phyloP scores from a whole-genome alignment of 139 green algal species.

The Edaphochlamys debaryana region DNA sequence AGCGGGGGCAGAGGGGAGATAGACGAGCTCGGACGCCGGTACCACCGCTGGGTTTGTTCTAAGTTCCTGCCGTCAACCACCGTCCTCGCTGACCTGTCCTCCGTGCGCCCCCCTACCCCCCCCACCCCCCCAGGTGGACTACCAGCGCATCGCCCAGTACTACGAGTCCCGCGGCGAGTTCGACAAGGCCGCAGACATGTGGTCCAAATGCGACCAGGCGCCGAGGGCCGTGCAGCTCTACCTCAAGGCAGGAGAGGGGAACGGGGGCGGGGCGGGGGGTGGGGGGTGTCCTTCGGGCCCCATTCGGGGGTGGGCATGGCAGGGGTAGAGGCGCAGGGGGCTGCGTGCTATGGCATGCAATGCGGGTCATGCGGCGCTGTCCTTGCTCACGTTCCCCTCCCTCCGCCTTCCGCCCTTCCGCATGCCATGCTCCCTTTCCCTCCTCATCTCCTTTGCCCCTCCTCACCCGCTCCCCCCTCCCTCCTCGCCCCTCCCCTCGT shows the following conservation, averaged over 20 bases:
- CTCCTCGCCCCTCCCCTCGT: not conserved
- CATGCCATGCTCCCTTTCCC: no score
- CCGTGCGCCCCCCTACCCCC: no score
- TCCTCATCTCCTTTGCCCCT: not conserved
- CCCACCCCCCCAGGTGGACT: conserved; percentile 53
- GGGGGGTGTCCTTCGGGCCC: not conserved
- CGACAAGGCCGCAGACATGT: conserved; percentile 73
- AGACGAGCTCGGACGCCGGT: no score
- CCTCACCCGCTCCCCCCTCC: not conserved
- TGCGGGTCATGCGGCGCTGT: no score
- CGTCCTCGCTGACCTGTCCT: no score
- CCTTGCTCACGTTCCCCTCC: no score
- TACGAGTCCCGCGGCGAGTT: conserved; percentile 69
- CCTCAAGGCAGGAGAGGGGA: conserved; percentile 60
- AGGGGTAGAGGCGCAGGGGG: no score
- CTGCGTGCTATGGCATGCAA: no score
- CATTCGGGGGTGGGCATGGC: no score
- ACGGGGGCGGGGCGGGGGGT: conserved; percentile 57
- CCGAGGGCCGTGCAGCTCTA: conserved; percentile 69
- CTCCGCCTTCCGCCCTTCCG: no score
- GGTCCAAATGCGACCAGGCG: conserved; percentile 57
- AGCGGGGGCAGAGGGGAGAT: not conserved
- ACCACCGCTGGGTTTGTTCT: no score
- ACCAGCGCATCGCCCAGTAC: conserved; percentile 64
- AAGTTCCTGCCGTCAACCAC: no score